A percentile compares a stretch with the other conserved stretches of the same genome.
phyloP scores from a whole-genome alignment of 371 early-diverging fungal species.

The Mucor racemosus region DNA sequence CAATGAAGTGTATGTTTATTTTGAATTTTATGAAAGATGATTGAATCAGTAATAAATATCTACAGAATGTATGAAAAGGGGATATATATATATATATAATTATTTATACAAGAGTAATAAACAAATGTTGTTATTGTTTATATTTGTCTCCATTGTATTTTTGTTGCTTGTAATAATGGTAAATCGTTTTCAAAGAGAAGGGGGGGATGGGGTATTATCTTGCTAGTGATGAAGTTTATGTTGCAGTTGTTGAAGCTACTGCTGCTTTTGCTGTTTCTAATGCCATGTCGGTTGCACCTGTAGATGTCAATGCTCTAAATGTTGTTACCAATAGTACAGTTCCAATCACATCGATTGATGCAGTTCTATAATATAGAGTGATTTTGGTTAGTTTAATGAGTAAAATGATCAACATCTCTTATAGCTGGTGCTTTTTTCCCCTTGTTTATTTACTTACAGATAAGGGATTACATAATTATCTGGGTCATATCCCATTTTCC shows the following conservation, averaged over 20 bases:
- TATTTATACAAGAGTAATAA: background rate
- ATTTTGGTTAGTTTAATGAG: background rate
- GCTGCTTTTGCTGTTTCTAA: conserved; percentile 6
- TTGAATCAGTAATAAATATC: background rate
- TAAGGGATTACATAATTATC: conserved; percentile 86
- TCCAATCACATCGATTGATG: conserved; percentile 61
- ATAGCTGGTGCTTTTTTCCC: background rate
- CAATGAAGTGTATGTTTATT: no score
- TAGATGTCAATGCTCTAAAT: conserved; percentile 41
- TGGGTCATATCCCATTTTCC: conserved; percentile 77
- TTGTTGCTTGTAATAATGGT: background rate
- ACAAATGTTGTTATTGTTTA: no score
- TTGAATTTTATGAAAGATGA: no score
- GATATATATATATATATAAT: background rate
- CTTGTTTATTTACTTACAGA: conserved; percentile 47
- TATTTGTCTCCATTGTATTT: background rate
- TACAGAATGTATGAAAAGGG: background rate
- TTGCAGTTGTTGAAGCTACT: background rate
- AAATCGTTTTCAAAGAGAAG: background rate
- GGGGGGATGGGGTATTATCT: background rate
- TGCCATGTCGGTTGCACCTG: conserved; percentile 44
- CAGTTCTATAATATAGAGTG: conserved; percentile 41
- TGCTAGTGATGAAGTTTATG: background rate
- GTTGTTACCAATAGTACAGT: conserved; percentile 55
- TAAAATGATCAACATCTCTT: conserved; percentile 25